phyloP scores from a whole-genome alignment of 2,329 filamentous ascomycete species.

The Colletotrichum higginsianum region DNA sequence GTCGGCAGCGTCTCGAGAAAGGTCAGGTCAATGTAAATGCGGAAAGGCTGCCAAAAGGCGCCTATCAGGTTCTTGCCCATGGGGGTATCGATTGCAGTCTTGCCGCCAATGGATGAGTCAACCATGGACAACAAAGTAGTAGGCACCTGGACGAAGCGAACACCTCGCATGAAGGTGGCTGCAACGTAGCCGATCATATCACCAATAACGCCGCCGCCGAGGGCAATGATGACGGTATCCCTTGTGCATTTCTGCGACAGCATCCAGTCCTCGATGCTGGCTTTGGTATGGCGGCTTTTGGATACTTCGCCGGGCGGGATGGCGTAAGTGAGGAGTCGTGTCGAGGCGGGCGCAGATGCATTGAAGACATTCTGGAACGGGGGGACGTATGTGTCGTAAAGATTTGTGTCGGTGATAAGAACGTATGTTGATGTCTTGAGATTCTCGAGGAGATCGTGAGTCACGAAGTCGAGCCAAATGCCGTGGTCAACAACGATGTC shows the following conservation, averaged over 20 bases:
- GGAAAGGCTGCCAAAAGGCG: slow-evolving; percentile 94
- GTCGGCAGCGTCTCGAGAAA: slow-evolving; percentile 93
- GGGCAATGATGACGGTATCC: slow-evolving; percentile 93
- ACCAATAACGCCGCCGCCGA: slow-evolving; percentile 96
- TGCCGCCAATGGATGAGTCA: slow-evolving; percentile 97
- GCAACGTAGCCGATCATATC: slow-evolving; percentile 99
- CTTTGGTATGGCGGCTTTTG: slow-evolving; percentile 94
- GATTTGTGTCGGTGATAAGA: slow-evolving; percentile 96
- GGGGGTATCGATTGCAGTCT: slow-evolving; percentile 97
- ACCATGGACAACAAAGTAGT: slow-evolving; percentile 98
- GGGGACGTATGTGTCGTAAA: slow-evolving; percentile 85
- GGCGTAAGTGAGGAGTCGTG: slow-evolving; percentile 85
- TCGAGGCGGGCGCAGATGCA: slow-evolving; percentile 54
- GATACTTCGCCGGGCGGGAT: slow-evolving; percentile 94
- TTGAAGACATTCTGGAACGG: slow-evolving; percentile 71
- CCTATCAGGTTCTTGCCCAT: slow-evolving; percentile 97
- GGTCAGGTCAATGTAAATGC: slow-evolving; percentile 93
- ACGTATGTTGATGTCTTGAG: slow-evolving; percentile 92
- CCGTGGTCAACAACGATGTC: slow-evolving; percentile 93
- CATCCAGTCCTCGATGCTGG: slow-evolving; percentile 98
- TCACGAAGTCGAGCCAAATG: slow-evolving; percentile 87
- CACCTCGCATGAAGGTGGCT: slow-evolving; percentile 97
- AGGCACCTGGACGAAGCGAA: slow-evolving; percentile 96
- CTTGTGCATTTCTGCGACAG: slow-evolving; percentile 91
- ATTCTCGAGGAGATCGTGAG: slow-evolving; percentile 83